Conservation (phyloP, 768 basidiomycete species). For the Suillus clintonianus region DNA sequence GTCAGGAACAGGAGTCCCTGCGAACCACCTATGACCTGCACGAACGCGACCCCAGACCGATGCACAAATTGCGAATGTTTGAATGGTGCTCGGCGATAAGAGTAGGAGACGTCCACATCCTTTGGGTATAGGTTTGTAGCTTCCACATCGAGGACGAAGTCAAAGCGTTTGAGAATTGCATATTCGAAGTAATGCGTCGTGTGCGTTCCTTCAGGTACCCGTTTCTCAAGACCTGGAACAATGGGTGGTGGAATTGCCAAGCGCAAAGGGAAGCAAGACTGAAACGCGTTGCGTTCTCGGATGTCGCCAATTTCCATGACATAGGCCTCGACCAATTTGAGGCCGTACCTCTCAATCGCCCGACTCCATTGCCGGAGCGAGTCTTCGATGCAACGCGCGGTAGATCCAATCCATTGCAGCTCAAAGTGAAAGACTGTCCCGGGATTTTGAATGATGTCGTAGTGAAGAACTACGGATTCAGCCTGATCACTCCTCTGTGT, state of each 20-base stretch:
- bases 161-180: conserved; percentile 71
- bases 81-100: conserved; percentile 79
- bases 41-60: conserved; percentile 84
- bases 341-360: conserved; percentile 83
- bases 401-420: conserved; percentile 95
- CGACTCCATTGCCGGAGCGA: conserved; percentile 79
- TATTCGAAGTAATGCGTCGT: conserved; percentile 79
- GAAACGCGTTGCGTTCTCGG: conserved; percentile 83
- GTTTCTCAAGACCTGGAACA: conserved; percentile 64
- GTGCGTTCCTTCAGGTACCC: conserved; percentile 68
- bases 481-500: conserved; percentile 82
- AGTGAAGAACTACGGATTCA: conserved; percentile 85
- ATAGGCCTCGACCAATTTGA: conserved; percentile 91
- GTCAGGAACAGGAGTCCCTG: conserved; percentile 88
- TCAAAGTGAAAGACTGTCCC: conserved; percentile 97
- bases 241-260: conserved; percentile 77
- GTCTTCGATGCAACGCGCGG: conserved; percentile 89
- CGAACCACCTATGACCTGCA: conserved; percentile 79
- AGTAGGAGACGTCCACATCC: conserved; percentile 83
- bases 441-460: conserved; percentile 95
- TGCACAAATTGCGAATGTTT: conserved; percentile 92
- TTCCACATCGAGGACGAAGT: conserved; percentile 85
- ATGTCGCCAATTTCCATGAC: conserved; percentile 91
- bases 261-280: conserved; percentile 83
- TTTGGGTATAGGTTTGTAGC: conserved; percentile 76